Percentiles rank a stretch among this genome's conserved stretches.
Evolutionary conservation across 1,139 yeast genomes (phyloP).

Genomic region (Yamadazyma jaroonii): DNA sequence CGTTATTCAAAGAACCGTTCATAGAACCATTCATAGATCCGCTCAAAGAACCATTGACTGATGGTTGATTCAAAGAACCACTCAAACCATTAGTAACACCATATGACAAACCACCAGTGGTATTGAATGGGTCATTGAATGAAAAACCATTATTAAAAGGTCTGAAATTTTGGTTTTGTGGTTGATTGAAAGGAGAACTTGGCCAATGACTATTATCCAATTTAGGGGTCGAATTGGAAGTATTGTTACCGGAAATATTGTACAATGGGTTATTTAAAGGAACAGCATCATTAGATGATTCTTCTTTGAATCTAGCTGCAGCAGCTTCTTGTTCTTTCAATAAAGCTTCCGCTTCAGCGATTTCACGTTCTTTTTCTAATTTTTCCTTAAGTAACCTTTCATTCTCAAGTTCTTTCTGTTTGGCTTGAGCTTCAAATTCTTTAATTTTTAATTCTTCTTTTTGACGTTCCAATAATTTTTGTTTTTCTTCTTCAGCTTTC

Average conservation of each 20-base stretch:
- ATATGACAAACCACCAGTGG: neutral
- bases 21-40: too few species aligned
- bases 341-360: slow-evolving; percentile 16
- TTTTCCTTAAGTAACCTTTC: slow-evolving; percentile 15
- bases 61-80: too few species aligned
- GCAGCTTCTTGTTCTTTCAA: slow-evolving; percentile 25
- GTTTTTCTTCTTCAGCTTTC: slow-evolving; percentile 38
- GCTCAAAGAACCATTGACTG: too few species aligned
- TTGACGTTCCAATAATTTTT: neutral
- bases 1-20: too few species aligned
- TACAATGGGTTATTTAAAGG: slow-evolving; percentile 5
- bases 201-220: slow-evolving; percentile 11
- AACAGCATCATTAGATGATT: slow-evolving; percentile 1
- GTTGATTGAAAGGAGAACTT: slow-evolving; percentile 8
- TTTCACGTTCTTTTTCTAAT: slow-evolving; percentile 5
- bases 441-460: slow-evolving; percentile 31
- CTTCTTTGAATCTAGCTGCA: slow-evolving; percentile 13
- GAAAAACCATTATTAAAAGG: slow-evolving; percentile 6
- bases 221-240: slow-evolving; percentile 12
- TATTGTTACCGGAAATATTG: slow-evolving; percentile 1
- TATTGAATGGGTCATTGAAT: slow-evolving; percentile 8
- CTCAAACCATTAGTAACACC: neutral
- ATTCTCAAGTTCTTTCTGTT: slow-evolving; percentile 16
- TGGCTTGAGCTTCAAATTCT: slow-evolving; percentile 4
- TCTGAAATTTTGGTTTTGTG: slow-evolving; percentile 2